These are phyloP conservation scores for Zopfia rhizophila DNA, from an alignment of 2,329 filamentous ascomycete genomes.

Conservation along the genomic window DNA sequence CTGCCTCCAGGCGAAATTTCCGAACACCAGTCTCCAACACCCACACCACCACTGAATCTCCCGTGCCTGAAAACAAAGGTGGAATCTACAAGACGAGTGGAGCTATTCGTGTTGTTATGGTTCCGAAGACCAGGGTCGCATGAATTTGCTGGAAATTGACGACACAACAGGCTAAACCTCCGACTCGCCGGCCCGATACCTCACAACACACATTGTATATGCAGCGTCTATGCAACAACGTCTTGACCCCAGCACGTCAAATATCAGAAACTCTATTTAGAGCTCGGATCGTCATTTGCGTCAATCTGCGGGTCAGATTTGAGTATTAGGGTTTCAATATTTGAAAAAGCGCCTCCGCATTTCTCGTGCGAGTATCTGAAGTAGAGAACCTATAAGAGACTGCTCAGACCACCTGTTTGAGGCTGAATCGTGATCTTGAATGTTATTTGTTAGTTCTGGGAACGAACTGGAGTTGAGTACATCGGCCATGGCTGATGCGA, in stretches of 20 bases:
- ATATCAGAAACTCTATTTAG: slow-evolving; percentile 11
- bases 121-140: slow-evolving; percentile 17
- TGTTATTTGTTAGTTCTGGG: no score
- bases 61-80: no score
- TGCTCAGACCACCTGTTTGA: no score
- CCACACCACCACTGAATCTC: not conserved
- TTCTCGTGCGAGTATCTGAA: no score
- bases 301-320: no score
- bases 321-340: no score
- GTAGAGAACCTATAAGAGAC: no score
- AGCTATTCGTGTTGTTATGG: not conserved
- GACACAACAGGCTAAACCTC: slow-evolving; percentile 30
- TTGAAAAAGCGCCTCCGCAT: no score
- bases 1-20: slow-evolving; percentile 4
- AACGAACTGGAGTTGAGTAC: no score
- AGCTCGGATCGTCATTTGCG: slow-evolving; percentile 7
- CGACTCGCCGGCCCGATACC: slow-evolving; percentile 23
- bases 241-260: slow-evolving; percentile 17
- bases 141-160: slow-evolving; percentile 21
- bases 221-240: slow-evolving; percentile 28
- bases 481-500: no score
- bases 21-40: not conserved
- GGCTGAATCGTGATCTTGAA: no score
- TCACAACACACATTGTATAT: slow-evolving; percentile 21
- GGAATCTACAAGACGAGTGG: no score